Evolutionary conservation across 192 early-diverging fungal genomes (phyloP), one percentile per base, ranked within the genome.

Genomic region (Coemansia sp.): DNA sequence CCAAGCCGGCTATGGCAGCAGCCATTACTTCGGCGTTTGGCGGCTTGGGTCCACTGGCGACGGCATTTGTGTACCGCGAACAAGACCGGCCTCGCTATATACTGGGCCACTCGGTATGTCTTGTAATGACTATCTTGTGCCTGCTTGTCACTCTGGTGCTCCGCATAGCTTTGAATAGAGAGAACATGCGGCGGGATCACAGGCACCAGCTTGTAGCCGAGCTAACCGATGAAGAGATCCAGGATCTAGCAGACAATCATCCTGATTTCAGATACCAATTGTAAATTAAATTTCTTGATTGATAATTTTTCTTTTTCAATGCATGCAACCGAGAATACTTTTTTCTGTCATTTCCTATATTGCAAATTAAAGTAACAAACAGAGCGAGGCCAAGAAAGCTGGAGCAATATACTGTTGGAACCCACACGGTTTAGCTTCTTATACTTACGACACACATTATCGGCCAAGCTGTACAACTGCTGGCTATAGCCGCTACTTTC

Each of bases 41-140:
- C 7, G 68, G 69, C 2, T 47, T 78, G 48, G 69, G 76, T 10
- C 69, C 69, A 1, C 34, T 78, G 46, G 62, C 69, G 26, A 78
- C 76, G 0, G 68, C 76, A 2, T 71, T 71, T 68, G 69, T 71
- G 1, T 78, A 78, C 26, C 69, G 76, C 28, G 76, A 78, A 16
- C 21, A 49, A 31, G 76, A 78, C 50, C 39, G 40, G 11, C 76
- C 76, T 0, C 17, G 14, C 1, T 78, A 64, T 41, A 58, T 48
- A 18, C 52, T 64, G 11, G 76, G 76, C 39, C 76, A 78, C 31
- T 44, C 64, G 15, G 76, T 68, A 30, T 71, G 76, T 38, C 51
- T 78, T 17, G 11, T 43, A 5, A 71, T 78, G 62, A 71, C 69
- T 0, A 34, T 67, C 0, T 2, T 54, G 7, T 62, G 63, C 26